A percentile compares a stretch with the other conserved stretches of the same genome.
These are phyloP conservation scores for Ettlia oleoabundans DNA, from an alignment of 139 green algal genomes.

Conservation along the genomic window DNA sequence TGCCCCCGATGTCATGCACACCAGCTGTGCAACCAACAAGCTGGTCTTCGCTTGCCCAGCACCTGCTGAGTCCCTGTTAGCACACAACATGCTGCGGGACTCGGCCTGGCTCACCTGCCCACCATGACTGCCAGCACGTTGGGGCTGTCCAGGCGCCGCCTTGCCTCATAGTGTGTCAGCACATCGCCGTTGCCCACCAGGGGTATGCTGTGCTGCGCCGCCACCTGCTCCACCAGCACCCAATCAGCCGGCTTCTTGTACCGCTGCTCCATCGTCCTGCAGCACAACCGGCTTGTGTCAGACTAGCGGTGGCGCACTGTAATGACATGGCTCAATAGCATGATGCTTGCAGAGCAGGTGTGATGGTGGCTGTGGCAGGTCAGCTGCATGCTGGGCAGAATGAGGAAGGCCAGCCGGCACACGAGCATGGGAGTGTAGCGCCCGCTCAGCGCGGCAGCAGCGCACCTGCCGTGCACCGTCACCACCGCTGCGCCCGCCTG, in stretches of 20 bases:
- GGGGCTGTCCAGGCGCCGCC: slow-evolving; percentile 29
- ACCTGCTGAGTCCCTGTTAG: too few relatives aligned
- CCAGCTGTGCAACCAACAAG: too few relatives aligned
- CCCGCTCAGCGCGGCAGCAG: not conserved
- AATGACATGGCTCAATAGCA: too few relatives aligned
- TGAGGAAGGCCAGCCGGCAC: not conserved
- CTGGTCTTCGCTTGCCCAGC: too few relatives aligned
- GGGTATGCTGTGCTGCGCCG: slow-evolving; percentile 43
- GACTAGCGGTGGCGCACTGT: not conserved
- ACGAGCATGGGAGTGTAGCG: not conserved
- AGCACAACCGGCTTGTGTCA: not conserved
- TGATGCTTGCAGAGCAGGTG: too few relatives aligned
- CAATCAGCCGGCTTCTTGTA: slow-evolving; percentile 86
- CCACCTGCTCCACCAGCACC: slow-evolving; percentile 65
- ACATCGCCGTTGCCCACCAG: slow-evolving; percentile 84
- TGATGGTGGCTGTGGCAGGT: too few relatives aligned
- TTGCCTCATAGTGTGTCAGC: slow-evolving; percentile 71
- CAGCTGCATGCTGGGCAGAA: too few relatives aligned
- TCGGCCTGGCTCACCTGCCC: slow-evolving; percentile 66
- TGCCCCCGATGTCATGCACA: too few relatives aligned
- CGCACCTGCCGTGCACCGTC: slow-evolving; percentile 76
- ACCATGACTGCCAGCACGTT: slow-evolving; percentile 64
- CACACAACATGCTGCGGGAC: too few relatives aligned
- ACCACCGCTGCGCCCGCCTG: slow-evolving; percentile 77
- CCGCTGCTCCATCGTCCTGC: slow-evolving; percentile 82